Conservation (phyloP, 108 stramenopile genomes). For the Parietichytrium sp. region DNA sequence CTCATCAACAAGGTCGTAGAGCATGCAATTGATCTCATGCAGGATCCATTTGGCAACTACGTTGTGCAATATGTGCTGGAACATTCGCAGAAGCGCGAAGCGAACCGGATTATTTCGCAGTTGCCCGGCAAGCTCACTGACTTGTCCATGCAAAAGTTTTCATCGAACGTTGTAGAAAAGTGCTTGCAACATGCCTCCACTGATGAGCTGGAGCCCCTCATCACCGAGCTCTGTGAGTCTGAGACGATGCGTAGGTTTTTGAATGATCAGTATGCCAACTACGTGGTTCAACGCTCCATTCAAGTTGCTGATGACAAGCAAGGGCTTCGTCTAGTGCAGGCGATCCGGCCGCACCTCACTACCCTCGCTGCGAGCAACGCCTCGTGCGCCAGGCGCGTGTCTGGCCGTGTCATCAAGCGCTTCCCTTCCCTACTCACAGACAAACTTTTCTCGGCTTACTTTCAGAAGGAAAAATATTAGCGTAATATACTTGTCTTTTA, state of each 20-base stretch:
- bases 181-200: constrained; percentile 89
- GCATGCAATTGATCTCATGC: constrained; percentile 90
- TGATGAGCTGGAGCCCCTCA: constrained; percentile 74
- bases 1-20: constrained; percentile 83
- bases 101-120: constrained; percentile 75
- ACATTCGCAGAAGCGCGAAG: constrained; percentile 82
- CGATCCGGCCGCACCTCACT: constrained; percentile 85
- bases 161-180: constrained; percentile 96
- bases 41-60: constrained; percentile 90
- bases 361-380: constrained; percentile 60
- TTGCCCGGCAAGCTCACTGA: constrained; percentile 80
- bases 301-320: constrained; percentile 86
- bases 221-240: constrained; percentile 77
- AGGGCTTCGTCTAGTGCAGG: constrained; percentile 83
- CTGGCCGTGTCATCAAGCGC: constrained; percentile 24
- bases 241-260: constrained; percentile 79
- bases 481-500: no score
- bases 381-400: constrained; percentile 25
- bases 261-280: constrained; percentile 95
- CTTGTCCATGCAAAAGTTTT: constrained; percentile 92
- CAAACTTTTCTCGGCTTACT: background rate
- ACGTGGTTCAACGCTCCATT: constrained; percentile 88
- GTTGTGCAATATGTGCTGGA: constrained; percentile 89
- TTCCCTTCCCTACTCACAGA: constrained; percentile 10
- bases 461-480: no score